A percentile compares a stretch with the other conserved stretches of the same genome.
Conservation (phyloP, 2,329 filamentous ascomycete species). For the Paramyrothecium sp. region DNA sequence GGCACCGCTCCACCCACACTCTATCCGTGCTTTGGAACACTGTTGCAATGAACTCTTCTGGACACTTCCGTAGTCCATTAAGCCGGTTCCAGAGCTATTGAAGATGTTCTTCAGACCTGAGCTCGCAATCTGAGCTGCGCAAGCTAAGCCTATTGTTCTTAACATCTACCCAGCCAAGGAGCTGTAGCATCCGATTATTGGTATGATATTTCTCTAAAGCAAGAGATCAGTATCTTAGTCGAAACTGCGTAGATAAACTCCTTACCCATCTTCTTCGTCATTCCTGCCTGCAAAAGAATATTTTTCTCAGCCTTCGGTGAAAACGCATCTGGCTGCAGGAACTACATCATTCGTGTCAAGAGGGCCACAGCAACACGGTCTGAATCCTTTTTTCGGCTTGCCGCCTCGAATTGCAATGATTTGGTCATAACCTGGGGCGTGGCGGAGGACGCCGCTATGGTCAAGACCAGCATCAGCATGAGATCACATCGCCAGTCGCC, state of each 20-base stretch:
- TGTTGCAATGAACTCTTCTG: background rate
- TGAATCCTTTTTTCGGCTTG: background rate
- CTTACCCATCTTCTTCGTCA: conserved; percentile 4
- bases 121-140: background rate
- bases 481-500: background rate
- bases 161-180: background rate
- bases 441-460: background rate
- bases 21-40: background rate
- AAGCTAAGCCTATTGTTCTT: background rate
- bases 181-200: conserved; percentile 2
- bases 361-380: background rate
- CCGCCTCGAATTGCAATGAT: background rate
- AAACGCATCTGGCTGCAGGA: conserved; percentile 1
- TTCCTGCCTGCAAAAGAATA: background rate
- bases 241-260: background rate
- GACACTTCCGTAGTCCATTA: background rate
- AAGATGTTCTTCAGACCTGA: background rate
- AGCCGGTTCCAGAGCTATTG: background rate
- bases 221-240: background rate
- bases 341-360: conserved; percentile 3
- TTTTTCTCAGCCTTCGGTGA: background rate
- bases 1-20: conserved; percentile 1
- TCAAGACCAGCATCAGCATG: background rate
- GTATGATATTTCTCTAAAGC: background rate
- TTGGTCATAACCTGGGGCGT: background rate